These are phyloP conservation scores for Bryopsis sp. DNA, from an alignment of 139 green algal species.

Conservation along the genomic window DNA sequence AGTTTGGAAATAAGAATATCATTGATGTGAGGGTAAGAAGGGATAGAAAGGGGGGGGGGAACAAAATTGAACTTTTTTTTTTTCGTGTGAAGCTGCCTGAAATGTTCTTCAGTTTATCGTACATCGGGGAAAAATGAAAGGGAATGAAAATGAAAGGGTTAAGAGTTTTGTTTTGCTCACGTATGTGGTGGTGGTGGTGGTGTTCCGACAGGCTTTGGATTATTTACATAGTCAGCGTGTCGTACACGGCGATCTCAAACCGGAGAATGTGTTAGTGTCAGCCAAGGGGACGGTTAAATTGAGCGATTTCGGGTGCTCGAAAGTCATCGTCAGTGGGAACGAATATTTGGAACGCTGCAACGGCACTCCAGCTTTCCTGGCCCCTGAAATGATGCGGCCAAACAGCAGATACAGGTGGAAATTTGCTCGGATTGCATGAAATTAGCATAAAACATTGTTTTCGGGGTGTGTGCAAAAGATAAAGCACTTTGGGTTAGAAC, in stretches of 20 bases:
- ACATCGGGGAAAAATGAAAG: too few species aligned
- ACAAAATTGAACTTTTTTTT: too few species aligned
- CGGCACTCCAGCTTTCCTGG: conserved; percentile 62
- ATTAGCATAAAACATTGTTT: too few species aligned
- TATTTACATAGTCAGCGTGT: conserved; percentile 71
- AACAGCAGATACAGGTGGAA: conserved; percentile 12
- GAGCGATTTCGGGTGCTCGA: conserved; percentile 76
- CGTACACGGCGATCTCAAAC: conserved; percentile 80
- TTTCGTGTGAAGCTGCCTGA: background rate
- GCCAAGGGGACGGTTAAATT: conserved; percentile 50
- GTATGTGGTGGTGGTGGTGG: background rate
- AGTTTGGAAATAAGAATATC: too few species aligned
- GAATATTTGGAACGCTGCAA: conserved; percentile 51
- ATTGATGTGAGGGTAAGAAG: too few species aligned
- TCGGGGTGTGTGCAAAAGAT: too few species aligned
- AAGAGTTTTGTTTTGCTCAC: too few species aligned
- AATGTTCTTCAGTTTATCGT: too few species aligned
- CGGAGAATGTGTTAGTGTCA: conserved; percentile 71
- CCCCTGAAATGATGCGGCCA: conserved; percentile 53
- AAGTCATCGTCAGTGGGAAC: conserved; percentile 54
- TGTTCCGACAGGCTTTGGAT: conserved; percentile 47
- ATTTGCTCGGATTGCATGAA: too few species aligned
- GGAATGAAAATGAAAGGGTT: too few species aligned
- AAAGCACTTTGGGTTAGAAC: too few species aligned
- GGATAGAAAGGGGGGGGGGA: too few species aligned